Conservation (phyloP, 2,329 filamentous ascomycete species). For the Penicillium sp. region DNA sequence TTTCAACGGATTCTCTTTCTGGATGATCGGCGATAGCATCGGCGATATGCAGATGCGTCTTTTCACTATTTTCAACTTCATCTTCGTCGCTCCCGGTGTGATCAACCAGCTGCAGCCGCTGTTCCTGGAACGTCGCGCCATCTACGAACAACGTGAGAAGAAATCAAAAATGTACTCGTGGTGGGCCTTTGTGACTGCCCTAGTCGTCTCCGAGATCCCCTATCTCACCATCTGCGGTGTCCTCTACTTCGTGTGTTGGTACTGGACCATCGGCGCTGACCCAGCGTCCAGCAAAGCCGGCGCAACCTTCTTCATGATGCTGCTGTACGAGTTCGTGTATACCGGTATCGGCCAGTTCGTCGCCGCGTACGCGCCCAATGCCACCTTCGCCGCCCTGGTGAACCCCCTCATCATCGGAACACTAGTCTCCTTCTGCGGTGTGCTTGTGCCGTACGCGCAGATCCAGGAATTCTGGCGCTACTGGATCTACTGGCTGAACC, state of each 20-base stretch:
- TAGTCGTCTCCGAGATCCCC: constrained; percentile 70
- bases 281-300: constrained; percentile 38
- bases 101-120: constrained; percentile 61
- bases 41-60: constrained; percentile 71
- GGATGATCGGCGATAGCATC: constrained; percentile 64
- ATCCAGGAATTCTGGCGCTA: constrained; percentile 37
- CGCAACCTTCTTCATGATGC: constrained; percentile 67
- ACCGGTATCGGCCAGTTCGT: constrained; percentile 76
- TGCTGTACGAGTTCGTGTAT: constrained; percentile 73
- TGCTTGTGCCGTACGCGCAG: constrained; percentile 32
- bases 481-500: constrained; percentile 37
- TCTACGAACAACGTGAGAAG: constrained; percentile 69
- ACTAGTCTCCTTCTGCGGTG: constrained; percentile 35
- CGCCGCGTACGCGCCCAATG: constrained; percentile 68
- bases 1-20: constrained; percentile 63
- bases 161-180: constrained; percentile 74
- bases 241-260: constrained; percentile 73
- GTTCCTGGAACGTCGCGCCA: constrained; percentile 67
- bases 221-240: constrained; percentile 63
- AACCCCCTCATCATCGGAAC: constrained; percentile 70
- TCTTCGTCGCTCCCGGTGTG: constrained; percentile 54
- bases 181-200: constrained; percentile 70
- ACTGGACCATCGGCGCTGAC: constrained; percentile 63
- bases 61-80: constrained; percentile 68
- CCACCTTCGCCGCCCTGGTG: constrained; percentile 70